Conservation (phyloP, 257 asterid species). For the Capsicum rhomboideum region DNA sequence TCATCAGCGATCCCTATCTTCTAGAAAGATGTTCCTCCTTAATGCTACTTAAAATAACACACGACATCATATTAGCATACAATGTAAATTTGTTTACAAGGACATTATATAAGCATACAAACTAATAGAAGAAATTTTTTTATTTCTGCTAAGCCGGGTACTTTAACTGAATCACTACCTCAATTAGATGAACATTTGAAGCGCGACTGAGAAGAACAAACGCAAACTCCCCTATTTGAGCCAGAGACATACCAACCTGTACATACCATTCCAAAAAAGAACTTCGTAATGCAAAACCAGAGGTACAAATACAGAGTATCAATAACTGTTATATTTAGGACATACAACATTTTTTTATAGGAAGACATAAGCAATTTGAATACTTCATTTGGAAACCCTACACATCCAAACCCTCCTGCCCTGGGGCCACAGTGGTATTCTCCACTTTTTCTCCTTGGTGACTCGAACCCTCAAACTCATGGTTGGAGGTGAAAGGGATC, state of each 20-base stretch:
- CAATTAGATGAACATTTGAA: constrained; percentile 67
- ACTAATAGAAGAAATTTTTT: neutral
- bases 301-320: neutral
- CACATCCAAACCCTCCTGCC: neutral
- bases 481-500: neutral
- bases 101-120: neutral
- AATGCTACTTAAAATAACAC: constrained; percentile 1
- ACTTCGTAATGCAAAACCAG: neutral
- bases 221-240: constrained; percentile 90
- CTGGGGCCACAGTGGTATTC: neutral
- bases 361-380: neutral
- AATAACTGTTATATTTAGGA: neutral
- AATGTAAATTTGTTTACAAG: neutral
- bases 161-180: constrained; percentile 27
- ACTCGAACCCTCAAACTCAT: neutral
- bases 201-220: constrained; percentile 84
- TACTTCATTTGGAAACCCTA: neutral
- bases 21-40: neutral
- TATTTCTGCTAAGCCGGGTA: neutral
- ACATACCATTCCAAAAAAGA: neutral
- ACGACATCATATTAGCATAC: neutral
- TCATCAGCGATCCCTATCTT: neutral
- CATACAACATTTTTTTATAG: neutral
- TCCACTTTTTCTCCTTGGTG: neutral
- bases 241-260: constrained; percentile 90